Percentiles rank a stretch among this genome's conserved stretches.
These are phyloP conservation scores for Phytophthora capsici DNA, from an alignment of 352 stramenopile species.

Conservation along the genomic window DNA sequence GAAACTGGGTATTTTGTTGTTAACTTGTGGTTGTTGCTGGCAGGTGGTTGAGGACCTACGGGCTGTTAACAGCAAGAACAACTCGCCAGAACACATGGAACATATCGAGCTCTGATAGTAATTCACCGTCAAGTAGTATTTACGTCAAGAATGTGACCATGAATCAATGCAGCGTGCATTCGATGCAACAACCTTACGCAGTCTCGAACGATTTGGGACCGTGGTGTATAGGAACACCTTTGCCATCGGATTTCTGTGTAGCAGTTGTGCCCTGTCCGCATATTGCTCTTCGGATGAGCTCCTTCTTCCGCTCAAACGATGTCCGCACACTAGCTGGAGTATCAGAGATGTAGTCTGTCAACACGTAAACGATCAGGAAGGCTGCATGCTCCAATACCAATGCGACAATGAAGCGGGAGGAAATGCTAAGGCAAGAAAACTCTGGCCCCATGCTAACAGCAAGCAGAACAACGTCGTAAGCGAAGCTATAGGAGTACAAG, in stretches of 20 bases:
- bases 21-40: constrained; percentile 5
- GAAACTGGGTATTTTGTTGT: not conserved
- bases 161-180: constrained; percentile 25
- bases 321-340: constrained; percentile 76
- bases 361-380: constrained; percentile 75
- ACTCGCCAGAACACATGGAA: constrained; percentile 19
- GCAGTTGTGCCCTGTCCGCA: constrained; percentile 52
- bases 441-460: constrained; percentile 83
- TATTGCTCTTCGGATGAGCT: constrained; percentile 86
- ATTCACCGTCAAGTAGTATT: constrained; percentile 14
- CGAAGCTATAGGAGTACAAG: not conserved
- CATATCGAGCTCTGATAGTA: constrained; percentile 29
- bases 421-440: constrained; percentile 79
- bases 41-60: constrained; percentile 53
- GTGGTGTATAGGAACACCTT: constrained; percentile 18
- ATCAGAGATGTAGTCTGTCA: constrained; percentile 86
- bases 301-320: constrained; percentile 87
- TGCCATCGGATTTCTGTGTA: constrained; percentile 20
- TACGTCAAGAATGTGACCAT: constrained; percentile 16
- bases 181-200: constrained; percentile 14
- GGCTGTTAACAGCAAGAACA: constrained; percentile 5
- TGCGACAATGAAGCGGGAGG: constrained; percentile 80
- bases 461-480: constrained; percentile 11
- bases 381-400: constrained; percentile 79
- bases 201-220: constrained; percentile 34